Base-by-base conservation (phyloP, 306 rosid species). In the Trichosanthes cucumerina region DNA sequence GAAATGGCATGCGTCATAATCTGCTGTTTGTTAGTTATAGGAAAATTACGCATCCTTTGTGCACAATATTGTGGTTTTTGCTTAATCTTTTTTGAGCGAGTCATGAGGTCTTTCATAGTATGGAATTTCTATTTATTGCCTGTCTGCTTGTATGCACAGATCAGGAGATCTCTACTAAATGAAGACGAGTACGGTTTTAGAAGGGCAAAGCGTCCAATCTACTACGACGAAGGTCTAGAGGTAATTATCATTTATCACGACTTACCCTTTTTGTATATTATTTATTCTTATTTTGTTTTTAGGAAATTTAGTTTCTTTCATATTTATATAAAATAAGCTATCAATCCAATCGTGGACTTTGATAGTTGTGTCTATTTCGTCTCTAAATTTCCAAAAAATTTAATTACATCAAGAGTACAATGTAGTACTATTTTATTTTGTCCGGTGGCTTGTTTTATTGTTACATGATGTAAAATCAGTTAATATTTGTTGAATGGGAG, bases 221-320 rank as follows among this genome's bases (percentile, higher is more conserved):
- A 92, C 84, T 92, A 95, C 11, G 99, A 95, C 0, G 97, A 89
- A 85, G 99, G 97, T 78, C 86, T 95, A 70, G 99, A 92, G 95
- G 99, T 95, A 89, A 57, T 62, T 47, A 28, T 34, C 4, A 19
- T 80, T 62, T 47, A 28, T 34, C 4, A 19, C 79, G 76, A 46
- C 58, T 68, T 80, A 7, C 80, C 24, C 34, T 24, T 60, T 34
- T 53, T 36, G 15, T 10, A 12, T n/a, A 34, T 14, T 3, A 56
- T 53, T 19, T 36, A 6, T 34, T 34, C 16, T 5, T 16, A 9
- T 24, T 38, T 5, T 16, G 4, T 24, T 38, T 6, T 5, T 39
- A 36, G n/a, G 5, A 21, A 21, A 31, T 36, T 64, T 33, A 3
- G 46, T 64, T 38, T 64, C 23, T 14, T 64, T 7, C 4, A 31